Evolutionary conservation across 176 grass and related monocot genomes (phyloP), one percentile per base, ranked within the genome.

Genomic region (Chrysopogon serrulatus): DNA sequence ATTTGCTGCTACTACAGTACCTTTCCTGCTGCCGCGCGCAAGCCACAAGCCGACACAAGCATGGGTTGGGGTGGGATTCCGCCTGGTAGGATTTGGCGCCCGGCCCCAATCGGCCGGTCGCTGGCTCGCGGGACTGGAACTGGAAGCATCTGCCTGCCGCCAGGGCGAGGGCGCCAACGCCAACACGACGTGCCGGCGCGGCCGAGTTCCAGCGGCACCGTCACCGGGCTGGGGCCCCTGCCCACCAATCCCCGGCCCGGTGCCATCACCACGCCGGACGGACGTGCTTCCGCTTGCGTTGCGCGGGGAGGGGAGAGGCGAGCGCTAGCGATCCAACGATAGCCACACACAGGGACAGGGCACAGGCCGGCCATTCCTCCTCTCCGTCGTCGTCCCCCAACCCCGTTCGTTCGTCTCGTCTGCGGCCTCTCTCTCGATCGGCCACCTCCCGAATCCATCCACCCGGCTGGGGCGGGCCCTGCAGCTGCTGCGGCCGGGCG

Each of bases 161-260:
- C 18, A 27, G 24, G 57, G n/a, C n/a, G n/a, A n/a, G n/a, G n/a
- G n/a, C 23, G 68, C 37, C 39, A 43, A 2, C 37, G 68, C 11
- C 69, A 68, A 59, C 77, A 89, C n/a, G n/a, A n/a, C 83, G 88
- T 89, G 88, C 71, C 26, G 56, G 24, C 64, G 24, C 21, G 26
- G 18, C 10, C 6, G 34, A 82, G 83, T 86, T 89, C 59, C 31
- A 84, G 5, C 24, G 40, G 39, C 16, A 30, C 27, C 53, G 62
- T 87, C 77, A 79, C 34, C n/a, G 49, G 53, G 5, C 44, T n/a
- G n/a, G n/a, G n/a, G n/a, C 21, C 42, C 3, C 17, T 0, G 6
- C 21, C 47, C 65, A 69, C 65, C 64, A 45, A n/a, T 71, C 71
- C 54, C 77, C 33, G n/a, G n/a, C n/a, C n/a, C n/a, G 51, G 77